phyloP scores from a whole-genome alignment of 129 eudicot species.

The Sambucus nigra region DNA sequence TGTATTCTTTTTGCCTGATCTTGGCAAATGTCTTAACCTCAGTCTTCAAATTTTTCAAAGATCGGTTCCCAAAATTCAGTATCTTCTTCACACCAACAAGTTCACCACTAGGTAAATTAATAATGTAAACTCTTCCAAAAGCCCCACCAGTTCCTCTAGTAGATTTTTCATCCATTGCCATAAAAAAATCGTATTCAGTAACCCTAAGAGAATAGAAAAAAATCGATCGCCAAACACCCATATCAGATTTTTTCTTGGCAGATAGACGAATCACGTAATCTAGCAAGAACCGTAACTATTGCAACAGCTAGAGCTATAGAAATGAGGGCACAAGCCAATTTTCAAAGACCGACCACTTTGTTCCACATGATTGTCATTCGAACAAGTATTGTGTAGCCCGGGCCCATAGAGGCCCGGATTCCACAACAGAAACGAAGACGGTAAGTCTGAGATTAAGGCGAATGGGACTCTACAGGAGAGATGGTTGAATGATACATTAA shows the following conservation, averaged over 20 bases:
- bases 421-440: slow-evolving; percentile 79
- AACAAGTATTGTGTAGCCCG: slow-evolving; percentile 49
- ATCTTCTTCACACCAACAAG: slow-evolving; percentile 65
- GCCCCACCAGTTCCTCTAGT: slow-evolving; percentile 45
- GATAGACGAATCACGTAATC: slow-evolving; percentile 31
- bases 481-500: slow-evolving; percentile 79
- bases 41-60: slow-evolving; percentile 49
- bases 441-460: slow-evolving; percentile 58
- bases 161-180: slow-evolving; percentile 69
- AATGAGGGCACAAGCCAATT: slow-evolving; percentile 42
- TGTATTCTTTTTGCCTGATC: slow-evolving; percentile 66
- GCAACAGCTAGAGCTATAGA: slow-evolving; percentile 39
- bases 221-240: slow-evolving; percentile 59
- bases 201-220: slow-evolving; percentile 87
- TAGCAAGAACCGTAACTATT: slow-evolving; percentile 32
- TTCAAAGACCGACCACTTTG: slow-evolving; percentile 28
- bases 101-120: slow-evolving; percentile 81
- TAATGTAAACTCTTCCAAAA: slow-evolving; percentile 64
- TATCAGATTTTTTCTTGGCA: slow-evolving; percentile 29
- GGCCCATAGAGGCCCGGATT: slow-evolving; percentile 75
- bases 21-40: slow-evolving; percentile 77
- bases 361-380: slow-evolving; percentile 17
- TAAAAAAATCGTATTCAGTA: slow-evolving; percentile 62
- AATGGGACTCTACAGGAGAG: slow-evolving; percentile 68
- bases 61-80: slow-evolving; percentile 36